These are phyloP conservation scores for Fusarium papillatum DNA, from an alignment of 2,329 filamentous ascomycete genomes.

Conservation along the genomic window DNA sequence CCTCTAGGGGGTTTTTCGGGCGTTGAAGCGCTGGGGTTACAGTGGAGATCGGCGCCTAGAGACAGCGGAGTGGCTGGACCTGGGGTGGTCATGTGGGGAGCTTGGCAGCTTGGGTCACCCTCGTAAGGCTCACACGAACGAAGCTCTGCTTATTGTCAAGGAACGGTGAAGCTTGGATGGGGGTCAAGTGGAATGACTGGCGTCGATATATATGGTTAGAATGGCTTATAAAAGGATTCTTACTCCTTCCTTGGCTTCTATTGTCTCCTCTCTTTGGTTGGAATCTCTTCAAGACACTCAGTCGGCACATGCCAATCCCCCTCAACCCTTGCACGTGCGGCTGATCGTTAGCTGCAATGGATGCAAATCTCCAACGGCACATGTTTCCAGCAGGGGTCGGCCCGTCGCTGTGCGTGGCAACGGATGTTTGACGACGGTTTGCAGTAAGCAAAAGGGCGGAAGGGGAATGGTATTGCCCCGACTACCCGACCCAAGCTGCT, in stretches of 20 bases:
- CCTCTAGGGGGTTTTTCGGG: constrained; percentile 4
- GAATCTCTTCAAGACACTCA: background rate
- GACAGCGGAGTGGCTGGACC: constrained; percentile 5
- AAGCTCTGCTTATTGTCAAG: background rate
- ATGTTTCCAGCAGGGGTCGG: background rate
- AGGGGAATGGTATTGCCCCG: background rate
- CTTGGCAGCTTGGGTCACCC: background rate
- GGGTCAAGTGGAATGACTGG: background rate
- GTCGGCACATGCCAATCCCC: background rate
- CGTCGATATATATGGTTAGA: background rate
- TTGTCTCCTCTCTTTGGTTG: background rate
- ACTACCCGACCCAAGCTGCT: no score
- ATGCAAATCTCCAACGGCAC: constrained; percentile 4
- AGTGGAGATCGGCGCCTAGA: background rate
- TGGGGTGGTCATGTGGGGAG: background rate
- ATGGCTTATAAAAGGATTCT: background rate
- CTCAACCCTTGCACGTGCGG: background rate
- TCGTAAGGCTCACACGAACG: constrained; percentile 1
- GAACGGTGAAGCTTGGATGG: background rate
- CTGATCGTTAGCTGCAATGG: background rate
- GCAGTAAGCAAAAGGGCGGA: background rate
- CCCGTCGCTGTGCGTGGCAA: background rate
- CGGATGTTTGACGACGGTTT: background rate
- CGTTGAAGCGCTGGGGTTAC: background rate
- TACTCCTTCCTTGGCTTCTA: background rate